A percentile compares a stretch with the other conserved stretches of the same genome.
Conservation (phyloP, 176 grass and related monocot species). For the Paspalum vaginatum region DNA sequence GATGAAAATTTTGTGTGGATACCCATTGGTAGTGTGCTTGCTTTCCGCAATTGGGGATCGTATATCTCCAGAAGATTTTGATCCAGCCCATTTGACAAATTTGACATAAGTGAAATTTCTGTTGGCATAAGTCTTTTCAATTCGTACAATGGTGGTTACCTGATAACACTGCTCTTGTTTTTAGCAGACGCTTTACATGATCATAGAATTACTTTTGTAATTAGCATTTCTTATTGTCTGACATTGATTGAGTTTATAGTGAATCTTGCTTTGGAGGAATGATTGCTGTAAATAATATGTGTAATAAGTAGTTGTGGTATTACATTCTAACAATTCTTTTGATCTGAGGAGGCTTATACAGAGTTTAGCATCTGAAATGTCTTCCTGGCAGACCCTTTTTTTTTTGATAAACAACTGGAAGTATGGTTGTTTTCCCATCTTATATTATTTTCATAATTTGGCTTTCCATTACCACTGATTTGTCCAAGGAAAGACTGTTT, state of each 20-base stretch:
- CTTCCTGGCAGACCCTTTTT: conserved; percentile 9
- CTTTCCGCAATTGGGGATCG: neutral
- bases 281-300: neutral
- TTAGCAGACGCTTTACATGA: neutral
- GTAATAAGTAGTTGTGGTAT: neutral
- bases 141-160: neutral
- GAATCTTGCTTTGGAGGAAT: neutral
- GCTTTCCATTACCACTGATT: neutral
- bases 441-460: neutral
- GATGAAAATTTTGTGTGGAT: conserved; percentile 2
- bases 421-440: neutral
- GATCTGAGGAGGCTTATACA: neutral
- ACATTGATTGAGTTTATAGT: neutral
- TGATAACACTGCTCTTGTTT: neutral
- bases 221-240: neutral
- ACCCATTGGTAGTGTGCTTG: neutral
- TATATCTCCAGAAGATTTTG: neutral
- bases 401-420: neutral
- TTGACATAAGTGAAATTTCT: conserved; percentile 5
- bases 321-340: neutral
- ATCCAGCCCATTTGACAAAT: neutral
- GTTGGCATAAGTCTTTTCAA: neutral
- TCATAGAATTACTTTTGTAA: neutral
- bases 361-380: neutral
- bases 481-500: neutral